Percentiles rank a stretch among this genome's conserved stretches.
Evolutionary conservation across 2,329 filamentous ascomycete genomes (phyloP).

Genomic region (Aureobasidium sp.): DNA sequence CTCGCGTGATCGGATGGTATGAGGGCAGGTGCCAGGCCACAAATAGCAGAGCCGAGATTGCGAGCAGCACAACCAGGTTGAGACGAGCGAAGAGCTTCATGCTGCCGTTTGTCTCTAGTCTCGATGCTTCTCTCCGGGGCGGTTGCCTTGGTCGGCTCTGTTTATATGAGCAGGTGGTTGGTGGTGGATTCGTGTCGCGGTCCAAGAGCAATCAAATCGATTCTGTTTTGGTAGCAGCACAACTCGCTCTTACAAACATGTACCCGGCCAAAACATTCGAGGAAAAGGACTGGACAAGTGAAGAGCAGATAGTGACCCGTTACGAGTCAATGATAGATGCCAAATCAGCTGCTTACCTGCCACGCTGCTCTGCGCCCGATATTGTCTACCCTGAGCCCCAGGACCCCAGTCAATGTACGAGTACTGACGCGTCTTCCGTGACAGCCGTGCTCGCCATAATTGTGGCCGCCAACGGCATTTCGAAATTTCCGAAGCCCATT

Average conservation of each 20-base stretch:
- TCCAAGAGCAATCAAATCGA: constrained; percentile 6
- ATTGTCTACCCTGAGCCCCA: not conserved
- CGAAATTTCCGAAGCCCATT: too few species aligned
- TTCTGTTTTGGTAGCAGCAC: not conserved
- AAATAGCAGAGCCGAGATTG: constrained; percentile 6
- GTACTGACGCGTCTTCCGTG: not conserved
- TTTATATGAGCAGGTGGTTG: not conserved
- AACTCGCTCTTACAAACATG: not conserved
- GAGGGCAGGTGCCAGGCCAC: not conserved
- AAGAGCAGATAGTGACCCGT: not conserved
- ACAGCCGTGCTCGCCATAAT: not conserved
- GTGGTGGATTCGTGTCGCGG: not conserved
- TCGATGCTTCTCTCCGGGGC: not conserved
- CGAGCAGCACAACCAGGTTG: constrained; percentile 3
- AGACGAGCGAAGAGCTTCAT: constrained; percentile 12
- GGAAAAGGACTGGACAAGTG: not conserved
- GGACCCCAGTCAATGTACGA: not conserved
- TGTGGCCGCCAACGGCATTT: not conserved
- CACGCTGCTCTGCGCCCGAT: not conserved
- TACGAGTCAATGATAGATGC: not conserved
- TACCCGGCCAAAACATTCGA: too few species aligned
- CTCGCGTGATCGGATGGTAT: constrained; percentile 6
- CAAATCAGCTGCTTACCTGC: not conserved
- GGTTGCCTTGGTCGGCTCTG: not conserved
- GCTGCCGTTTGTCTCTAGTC: not conserved